Percentiles rank a stretch among this genome's conserved stretches.
Conservation (phyloP, 1,284 basidiomycete species). For the Apiotrichum brassicae region DNA sequence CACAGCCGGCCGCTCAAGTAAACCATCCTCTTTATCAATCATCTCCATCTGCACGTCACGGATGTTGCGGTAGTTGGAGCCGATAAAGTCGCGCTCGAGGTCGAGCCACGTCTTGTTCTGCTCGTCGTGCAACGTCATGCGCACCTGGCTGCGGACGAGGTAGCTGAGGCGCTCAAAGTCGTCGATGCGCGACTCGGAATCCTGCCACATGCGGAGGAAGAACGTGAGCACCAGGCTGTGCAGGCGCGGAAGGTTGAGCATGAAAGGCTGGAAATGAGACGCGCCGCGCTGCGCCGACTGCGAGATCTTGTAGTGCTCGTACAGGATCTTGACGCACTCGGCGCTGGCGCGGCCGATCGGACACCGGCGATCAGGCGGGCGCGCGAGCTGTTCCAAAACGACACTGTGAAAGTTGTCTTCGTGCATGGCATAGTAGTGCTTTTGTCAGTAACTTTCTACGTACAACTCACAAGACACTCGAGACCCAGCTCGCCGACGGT, state of each 20-base stretch:
- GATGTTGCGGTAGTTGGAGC: conserved; percentile 77
- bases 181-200: conserved; percentile 70
- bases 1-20: conserved; percentile 74
- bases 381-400: conserved; percentile 75
- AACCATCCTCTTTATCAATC: conserved; percentile 83
- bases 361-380: conserved; percentile 69
- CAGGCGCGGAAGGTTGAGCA: conserved; percentile 77
- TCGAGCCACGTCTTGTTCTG: conserved; percentile 73
- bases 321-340: conserved; percentile 64
- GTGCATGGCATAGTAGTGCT: conserved; percentile 61
- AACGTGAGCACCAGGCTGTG: conserved; percentile 79
- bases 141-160: conserved; percentile 79
- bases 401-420: conserved; percentile 81
- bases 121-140: conserved; percentile 69
- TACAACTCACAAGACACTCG: conserved; percentile 56
- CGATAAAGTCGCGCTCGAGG: conserved; percentile 76
- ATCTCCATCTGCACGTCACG: conserved; percentile 91
- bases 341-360: conserved; percentile 67
- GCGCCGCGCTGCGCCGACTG: conserved; percentile 48
- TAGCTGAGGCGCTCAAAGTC: conserved; percentile 79
- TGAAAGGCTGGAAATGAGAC: conserved; percentile 79
- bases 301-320: conserved; percentile 57
- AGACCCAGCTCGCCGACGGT: conserved; percentile 79
- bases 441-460: conserved; percentile 28
- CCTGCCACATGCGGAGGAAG: conserved; percentile 89